These are phyloP conservation scores for Ilex asprella DNA, from an alignment of 257 asterid genomes.

Conservation along the genomic window DNA sequence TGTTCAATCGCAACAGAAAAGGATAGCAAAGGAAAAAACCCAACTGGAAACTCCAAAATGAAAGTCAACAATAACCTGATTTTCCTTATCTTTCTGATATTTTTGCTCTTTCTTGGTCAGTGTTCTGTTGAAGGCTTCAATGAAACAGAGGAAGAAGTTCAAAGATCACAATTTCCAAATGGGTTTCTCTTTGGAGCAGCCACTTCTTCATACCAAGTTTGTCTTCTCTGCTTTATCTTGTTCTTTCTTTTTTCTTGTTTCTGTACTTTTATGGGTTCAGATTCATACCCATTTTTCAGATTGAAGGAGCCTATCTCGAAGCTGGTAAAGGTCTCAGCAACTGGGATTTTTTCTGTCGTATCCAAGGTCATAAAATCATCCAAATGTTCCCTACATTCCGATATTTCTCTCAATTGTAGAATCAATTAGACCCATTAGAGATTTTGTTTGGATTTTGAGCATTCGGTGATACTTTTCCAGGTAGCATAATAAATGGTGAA, in stretches of 20 bases:
- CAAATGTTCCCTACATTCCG: neutral
- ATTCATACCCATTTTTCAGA: conserved; percentile 18
- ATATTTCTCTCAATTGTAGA: neutral
- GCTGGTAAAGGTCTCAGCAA: conserved; percentile 62
- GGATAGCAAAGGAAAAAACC: too few species aligned
- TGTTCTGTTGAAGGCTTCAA: conserved; percentile 9
- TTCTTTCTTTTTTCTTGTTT: neutral
- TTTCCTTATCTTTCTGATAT: neutral
- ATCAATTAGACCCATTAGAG: too few species aligned
- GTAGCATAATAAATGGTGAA: conserved; percentile 42
- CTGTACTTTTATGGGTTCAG: neutral
- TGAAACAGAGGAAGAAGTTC: conserved; percentile 18
- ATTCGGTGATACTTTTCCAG: conserved; percentile 16
- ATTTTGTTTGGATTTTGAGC: neutral
- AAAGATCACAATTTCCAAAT: conserved; percentile 50
- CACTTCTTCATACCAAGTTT: conserved; percentile 70
- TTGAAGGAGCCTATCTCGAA: conserved; percentile 73
- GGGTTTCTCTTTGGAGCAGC: conserved; percentile 72
- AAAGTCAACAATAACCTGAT: neutral
- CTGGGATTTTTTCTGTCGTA: conserved; percentile 60
- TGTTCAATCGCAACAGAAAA: too few species aligned
- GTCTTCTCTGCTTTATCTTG: neutral
- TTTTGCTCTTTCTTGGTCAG: neutral
- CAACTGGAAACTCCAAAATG: too few species aligned
- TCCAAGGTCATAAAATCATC: conserved; percentile 24